Evolutionary conservation across 768 basidiomycete genomes (phyloP).

Genomic region (Mycena chlorophos): DNA sequence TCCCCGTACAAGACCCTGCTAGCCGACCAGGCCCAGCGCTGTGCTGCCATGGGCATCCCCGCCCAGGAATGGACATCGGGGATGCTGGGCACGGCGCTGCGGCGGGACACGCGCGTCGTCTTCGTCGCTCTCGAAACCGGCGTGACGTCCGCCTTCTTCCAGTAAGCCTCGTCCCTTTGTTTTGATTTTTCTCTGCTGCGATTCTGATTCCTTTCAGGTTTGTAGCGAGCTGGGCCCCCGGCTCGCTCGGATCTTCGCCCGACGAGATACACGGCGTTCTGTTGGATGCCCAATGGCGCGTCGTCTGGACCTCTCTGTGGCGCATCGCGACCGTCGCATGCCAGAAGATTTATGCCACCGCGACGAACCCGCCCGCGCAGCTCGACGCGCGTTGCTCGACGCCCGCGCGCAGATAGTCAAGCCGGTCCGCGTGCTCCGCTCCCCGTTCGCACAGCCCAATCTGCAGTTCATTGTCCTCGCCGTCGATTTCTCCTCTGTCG

Average conservation of each 20-base stretch:
- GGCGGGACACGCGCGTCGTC: neutral
- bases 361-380: too few relatives aligned
- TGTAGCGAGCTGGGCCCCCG: neutral
- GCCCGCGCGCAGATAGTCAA: too few relatives aligned
- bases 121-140: neutral
- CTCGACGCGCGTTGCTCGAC: too few relatives aligned
- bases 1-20: neutral
- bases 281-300: neutral
- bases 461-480: too few relatives aligned
- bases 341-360: neutral
- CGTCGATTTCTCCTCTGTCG: too few relatives aligned
- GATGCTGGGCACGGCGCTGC: neutral
- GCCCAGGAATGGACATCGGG: neutral
- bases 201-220: neutral
- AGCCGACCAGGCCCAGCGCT: neutral
- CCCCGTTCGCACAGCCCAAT: too few relatives aligned
- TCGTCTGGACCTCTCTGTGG: neutral
- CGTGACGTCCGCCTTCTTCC: neutral
- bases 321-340: neutral
- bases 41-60: neutral
- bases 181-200: neutral
- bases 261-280: neutral
- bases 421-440: too few relatives aligned
- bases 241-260: neutral
- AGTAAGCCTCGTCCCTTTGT: neutral